Percentiles rank a stretch among this genome's conserved stretches.
Evolutionary conservation across 2,329 filamentous ascomycete species (phyloP).

Genomic region (Coniochaeta hoffmannii): DNA sequence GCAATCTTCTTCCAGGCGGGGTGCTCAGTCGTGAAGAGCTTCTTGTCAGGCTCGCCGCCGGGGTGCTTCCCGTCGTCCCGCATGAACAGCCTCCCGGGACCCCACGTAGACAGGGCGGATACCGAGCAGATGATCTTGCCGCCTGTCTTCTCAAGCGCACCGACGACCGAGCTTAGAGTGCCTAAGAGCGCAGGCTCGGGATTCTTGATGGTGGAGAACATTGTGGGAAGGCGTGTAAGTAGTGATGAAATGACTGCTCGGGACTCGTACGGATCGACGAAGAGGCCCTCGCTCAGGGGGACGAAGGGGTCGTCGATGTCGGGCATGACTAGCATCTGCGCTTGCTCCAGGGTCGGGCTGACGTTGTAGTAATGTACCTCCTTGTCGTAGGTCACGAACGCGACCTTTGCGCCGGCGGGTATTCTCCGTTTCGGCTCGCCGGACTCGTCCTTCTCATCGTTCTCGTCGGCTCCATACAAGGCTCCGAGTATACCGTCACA

Average conservation of each 20-base stretch:
- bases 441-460: conserved; percentile 40
- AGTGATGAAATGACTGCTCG: conserved; percentile 82
- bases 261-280: conserved; percentile 89
- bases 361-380: conserved; percentile 98
- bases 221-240: conserved; percentile 71
- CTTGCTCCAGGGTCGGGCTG: conserved; percentile 69
- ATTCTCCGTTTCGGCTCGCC: conserved; percentile 52
- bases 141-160: conserved; percentile 78
- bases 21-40: conserved; percentile 85
- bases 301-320: conserved; percentile 96
- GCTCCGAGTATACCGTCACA: conserved; percentile 82
- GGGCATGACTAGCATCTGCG: conserved; percentile 98
- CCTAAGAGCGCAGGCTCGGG: conserved; percentile 85
- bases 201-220: conserved; percentile 84
- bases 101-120: conserved; percentile 83
- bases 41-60: conserved; percentile 84
- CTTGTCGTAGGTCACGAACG: conserved; percentile 93
- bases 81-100: conserved; percentile 76
- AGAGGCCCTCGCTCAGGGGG: conserved; percentile 82
- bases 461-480: conserved; percentile 65
- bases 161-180: conserved; percentile 72
- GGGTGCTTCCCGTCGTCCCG: conserved; percentile 84
- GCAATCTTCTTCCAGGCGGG: conserved; percentile 79
- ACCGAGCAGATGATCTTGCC: conserved; percentile 89
- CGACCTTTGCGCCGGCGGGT: conserved; percentile 76